phyloP scores from a whole-genome alignment of 768 basidiomycete genomes.

The Melanogaster broomeanus region DNA sequence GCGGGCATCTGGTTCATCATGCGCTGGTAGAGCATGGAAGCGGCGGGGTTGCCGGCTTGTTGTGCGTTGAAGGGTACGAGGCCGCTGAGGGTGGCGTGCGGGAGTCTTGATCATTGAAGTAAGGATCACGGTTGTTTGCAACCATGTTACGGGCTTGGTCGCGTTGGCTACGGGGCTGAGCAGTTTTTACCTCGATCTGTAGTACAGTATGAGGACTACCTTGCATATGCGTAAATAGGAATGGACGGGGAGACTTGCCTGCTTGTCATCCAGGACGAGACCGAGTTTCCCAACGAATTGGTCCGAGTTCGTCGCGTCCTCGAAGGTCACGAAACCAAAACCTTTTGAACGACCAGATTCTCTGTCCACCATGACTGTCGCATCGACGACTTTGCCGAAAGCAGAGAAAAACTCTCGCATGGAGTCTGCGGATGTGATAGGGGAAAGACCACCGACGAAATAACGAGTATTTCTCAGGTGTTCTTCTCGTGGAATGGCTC shows the following conservation, averaged over 20 bases:
- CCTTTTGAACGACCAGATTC: constrained; percentile 77
- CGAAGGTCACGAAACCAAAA: constrained; percentile 85
- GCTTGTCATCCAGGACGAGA: constrained; percentile 73
- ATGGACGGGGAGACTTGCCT: constrained; percentile 43
- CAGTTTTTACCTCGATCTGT: constrained; percentile 83
- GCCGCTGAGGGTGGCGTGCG: constrained; percentile 37
- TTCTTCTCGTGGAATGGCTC: constrained; percentile 83
- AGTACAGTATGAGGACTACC: neutral
- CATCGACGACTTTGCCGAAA: constrained; percentile 80
- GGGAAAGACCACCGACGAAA: constrained; percentile 78
- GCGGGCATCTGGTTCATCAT: constrained; percentile 43
- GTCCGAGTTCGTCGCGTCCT: constrained; percentile 61
- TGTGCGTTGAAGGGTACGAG: constrained; percentile 33
- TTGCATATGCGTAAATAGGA: neutral
- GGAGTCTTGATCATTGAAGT: constrained; percentile 38
- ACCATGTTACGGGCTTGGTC: constrained; percentile 47
- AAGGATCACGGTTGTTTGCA: constrained; percentile 22
- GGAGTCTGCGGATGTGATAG: constrained; percentile 65
- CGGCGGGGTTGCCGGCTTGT: constrained; percentile 38
- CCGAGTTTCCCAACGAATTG: constrained; percentile 68
- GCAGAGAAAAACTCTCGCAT: constrained; percentile 70
- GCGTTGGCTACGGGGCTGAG: constrained; percentile 69
- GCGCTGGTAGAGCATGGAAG: constrained; percentile 35
- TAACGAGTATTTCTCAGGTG: constrained; percentile 75
- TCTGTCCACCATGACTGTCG: constrained; percentile 84